Conservation (phyloP, 495 filamentous ascomycete species). For the Xylaria palmicola region DNA sequence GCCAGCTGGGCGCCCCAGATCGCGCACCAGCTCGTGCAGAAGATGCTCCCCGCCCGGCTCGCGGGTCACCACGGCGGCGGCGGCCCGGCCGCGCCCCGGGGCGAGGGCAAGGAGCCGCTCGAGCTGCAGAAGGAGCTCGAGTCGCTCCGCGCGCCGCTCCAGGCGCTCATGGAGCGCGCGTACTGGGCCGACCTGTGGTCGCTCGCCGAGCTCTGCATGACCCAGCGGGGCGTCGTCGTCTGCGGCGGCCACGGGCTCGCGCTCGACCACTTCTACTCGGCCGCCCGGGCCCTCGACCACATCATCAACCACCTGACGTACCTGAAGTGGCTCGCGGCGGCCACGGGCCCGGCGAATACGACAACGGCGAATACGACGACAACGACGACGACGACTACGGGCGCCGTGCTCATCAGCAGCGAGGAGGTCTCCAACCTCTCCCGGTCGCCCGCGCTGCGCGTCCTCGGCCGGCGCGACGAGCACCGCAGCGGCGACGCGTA, state of each 20-base stretch:
- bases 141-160: conserved; percentile 12
- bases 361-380: not conserved
- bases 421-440: conserved; percentile 17
- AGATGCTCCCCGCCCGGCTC: conserved; percentile 12
- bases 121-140: conserved; percentile 16
- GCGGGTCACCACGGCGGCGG: no score
- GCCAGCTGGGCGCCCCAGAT: conserved; percentile 15
- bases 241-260: conserved; percentile 11
- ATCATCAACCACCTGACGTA: conserved; percentile 19
- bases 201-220: conserved; percentile 11
- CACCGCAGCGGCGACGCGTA: conserved; percentile 3
- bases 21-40: conserved; percentile 8
- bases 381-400: not conserved
- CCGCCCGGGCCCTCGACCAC: conserved; percentile 14
- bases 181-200: conserved; percentile 18
- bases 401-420: not conserved
- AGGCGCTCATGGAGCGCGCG: conserved; percentile 13
- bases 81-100: not conserved
- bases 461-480: conserved; percentile 5
- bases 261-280: conserved; percentile 12
- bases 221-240: conserved; percentile 7
- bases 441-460: conserved; percentile 10
- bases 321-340: conserved; percentile 15
- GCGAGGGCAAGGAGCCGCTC: conserved; percentile 3
- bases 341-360: not conserved